Evolutionary conservation across 345 rosid species (phyloP).

Genomic region (Citrus sp.): DNA sequence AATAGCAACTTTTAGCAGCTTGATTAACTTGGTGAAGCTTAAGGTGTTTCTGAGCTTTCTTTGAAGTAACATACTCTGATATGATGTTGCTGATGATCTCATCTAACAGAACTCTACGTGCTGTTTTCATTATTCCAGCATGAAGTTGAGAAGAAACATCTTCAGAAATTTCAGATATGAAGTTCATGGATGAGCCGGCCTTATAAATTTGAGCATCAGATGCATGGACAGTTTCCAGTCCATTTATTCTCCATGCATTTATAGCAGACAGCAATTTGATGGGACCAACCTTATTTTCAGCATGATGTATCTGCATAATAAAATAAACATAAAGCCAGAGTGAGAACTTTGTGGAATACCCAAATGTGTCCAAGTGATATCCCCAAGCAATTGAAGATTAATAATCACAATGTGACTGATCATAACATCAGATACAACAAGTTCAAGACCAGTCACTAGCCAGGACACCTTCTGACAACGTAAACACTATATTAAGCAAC

Average conservation of each 20-base stretch:
- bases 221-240: constrained; percentile 15
- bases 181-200: constrained; percentile 26
- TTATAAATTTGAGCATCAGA: constrained; percentile 29
- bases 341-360: neutral
- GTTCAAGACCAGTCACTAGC: neutral
- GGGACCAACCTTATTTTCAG: constrained; percentile 51
- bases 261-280: constrained; percentile 49
- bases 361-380: neutral
- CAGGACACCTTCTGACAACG: neutral
- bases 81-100: constrained; percentile 69
- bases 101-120: constrained; percentile 80
- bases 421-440: neutral
- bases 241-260: constrained; percentile 47
- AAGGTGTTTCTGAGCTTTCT: constrained; percentile 44
- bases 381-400: neutral
- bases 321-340: constrained; percentile 8
- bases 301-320: constrained; percentile 63
- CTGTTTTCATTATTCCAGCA: constrained; percentile 65
- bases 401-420: neutral
- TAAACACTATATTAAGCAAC: neutral
- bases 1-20: constrained; percentile 22
- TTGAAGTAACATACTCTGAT: constrained; percentile 45
- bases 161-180: constrained; percentile 60
- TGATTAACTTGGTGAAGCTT: constrained; percentile 35
- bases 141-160: constrained; percentile 79